Conservation (phyloP, 805 yeast genomes). For the Myxozyma neglecta region DNA sequence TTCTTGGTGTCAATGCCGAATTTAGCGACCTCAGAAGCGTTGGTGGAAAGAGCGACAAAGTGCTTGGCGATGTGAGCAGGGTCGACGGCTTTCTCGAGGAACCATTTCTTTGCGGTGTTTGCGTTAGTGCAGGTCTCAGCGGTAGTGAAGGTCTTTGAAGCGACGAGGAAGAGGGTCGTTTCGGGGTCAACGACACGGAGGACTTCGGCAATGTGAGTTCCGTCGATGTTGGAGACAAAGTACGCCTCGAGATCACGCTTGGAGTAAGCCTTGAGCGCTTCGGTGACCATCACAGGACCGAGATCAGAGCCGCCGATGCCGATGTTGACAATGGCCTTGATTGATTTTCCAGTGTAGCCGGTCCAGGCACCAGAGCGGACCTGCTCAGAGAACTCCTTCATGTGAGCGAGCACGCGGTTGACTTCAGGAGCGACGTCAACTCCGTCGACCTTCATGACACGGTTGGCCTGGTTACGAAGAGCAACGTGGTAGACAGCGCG, state of each 20-base stretch:
- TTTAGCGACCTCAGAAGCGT: conserved; percentile 84
- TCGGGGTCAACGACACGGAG: conserved; percentile 78
- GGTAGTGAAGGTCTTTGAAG: conserved; percentile 81
- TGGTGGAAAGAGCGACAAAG: conserved; percentile 95
- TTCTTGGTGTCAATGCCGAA: conserved; percentile 97
- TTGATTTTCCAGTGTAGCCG: conserved; percentile 93
- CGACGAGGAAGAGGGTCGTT: conserved; percentile 70
- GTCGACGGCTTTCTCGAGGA: conserved; percentile 70
- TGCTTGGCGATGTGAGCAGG: conserved; percentile 84
- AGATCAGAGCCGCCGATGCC: conserved; percentile 99
- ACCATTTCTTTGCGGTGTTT: conserved; percentile 92
- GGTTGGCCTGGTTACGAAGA: conserved; percentile 85
- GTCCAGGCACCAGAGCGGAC: conserved; percentile 94
- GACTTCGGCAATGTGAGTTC: conserved; percentile 93
- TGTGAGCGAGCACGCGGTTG: conserved; percentile 85
- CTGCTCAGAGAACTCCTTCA: conserved; percentile 89
- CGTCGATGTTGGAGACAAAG: conserved; percentile 97
- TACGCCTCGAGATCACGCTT: conserved; percentile 65
- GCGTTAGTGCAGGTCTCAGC: conserved; percentile 98
- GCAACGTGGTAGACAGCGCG: conserved; percentile 98
- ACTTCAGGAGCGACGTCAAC: conserved; percentile 88
- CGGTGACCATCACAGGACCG: conserved; percentile 99
- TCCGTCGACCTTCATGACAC: conserved; percentile 86
- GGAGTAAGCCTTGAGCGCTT: conserved; percentile 90
- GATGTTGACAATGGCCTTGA: conserved; percentile 92